Percentiles rank a stretch among this genome's conserved stretches.
Evolutionary conservation across 2,329 filamentous ascomycete species (phyloP).

Genomic region (Fusarium musae): DNA sequence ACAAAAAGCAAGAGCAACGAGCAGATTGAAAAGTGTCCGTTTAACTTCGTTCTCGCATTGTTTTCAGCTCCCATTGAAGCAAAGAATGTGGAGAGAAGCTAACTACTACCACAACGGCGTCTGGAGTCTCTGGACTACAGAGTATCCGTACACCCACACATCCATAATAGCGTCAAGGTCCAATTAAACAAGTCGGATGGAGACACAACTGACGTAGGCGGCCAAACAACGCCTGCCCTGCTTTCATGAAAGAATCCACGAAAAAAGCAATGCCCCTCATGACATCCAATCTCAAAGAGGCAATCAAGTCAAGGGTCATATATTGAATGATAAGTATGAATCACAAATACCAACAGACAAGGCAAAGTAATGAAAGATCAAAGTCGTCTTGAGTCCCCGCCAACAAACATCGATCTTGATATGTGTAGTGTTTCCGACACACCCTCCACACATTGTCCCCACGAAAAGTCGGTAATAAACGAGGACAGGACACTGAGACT

Average conservation of each 20-base stretch:
- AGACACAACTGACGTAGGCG: conserved; percentile 15
- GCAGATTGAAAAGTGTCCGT: not conserved
- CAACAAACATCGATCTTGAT: conserved; percentile 8
- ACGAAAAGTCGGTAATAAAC: conserved; percentile 25
- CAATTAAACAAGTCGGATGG: not conserved
- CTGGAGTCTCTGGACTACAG: not conserved
- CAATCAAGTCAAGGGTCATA: not conserved
- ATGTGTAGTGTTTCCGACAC: conserved; percentile 25
- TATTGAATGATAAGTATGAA: not conserved
- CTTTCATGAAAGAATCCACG: not conserved
- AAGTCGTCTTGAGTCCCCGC: not conserved
- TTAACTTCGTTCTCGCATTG: not conserved
- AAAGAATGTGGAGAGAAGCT: not conserved
- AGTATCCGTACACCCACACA: not conserved
- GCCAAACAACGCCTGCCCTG: not conserved
- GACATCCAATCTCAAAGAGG: not conserved
- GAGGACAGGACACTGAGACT: not conserved
- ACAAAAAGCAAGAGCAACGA: not conserved
- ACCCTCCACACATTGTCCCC: conserved; percentile 34
- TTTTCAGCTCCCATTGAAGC: not conserved
- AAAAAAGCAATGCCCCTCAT: conserved; percentile 1
- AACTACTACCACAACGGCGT: not conserved
- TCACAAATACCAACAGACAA: not conserved
- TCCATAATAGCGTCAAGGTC: not conserved
- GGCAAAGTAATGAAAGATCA: not conserved